Base-by-base conservation (phyloP, 371 early-diverging fungal species). In the Syncephalastrum monosporum region DNA sequence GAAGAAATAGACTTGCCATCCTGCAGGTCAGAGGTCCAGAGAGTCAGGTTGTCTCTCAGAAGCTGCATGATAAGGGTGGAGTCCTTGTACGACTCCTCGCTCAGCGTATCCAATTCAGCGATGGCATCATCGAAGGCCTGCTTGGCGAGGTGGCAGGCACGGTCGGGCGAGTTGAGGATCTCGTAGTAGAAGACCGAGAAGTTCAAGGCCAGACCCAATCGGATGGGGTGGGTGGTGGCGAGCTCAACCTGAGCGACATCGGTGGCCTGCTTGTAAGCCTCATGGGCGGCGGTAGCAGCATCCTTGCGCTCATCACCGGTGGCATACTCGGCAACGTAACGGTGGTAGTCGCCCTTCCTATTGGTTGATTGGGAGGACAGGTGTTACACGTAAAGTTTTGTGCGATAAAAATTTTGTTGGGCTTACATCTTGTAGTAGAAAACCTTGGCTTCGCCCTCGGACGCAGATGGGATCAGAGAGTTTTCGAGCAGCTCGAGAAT, bases 131-230 rank as follows among this genome's bases (percentile, higher is more conserved):
- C 99, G 75, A 99, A 99, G 7, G 99, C 99, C 72, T 92, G 91
- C 83, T 97, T 98, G 75, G 99, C 99, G 57, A 99, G 82, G 68
- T 95, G 94, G 84, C 99, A 98, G 27, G 99, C 99, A 70, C 93
- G 91, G 77, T 97, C 98, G 55, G 97, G 95, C 38, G 97, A 93
- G 87, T 98, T 99, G 71, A 97, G 84, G 71, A 99, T 99, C 84
- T 99, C 99, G 79, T 98, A 99, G 90, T 97, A 97, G 85, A 99
- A 99, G 43, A 99, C 99, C n/a, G 99, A 99, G 85, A 97, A 99
- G 92, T 99, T 99, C 68, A 99, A 86, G 57, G 98, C 97, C 59
- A 99, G 89, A 53, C 99, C 99, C 48, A 99, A 91, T 63, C 99
- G 96, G 72, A 99, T 97, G 51, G 99, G 99, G 83, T 99, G 98